Conservation (phyloP, 2,329 filamentous ascomycete genomes). For the Aspergillus fumigatus region DNA sequence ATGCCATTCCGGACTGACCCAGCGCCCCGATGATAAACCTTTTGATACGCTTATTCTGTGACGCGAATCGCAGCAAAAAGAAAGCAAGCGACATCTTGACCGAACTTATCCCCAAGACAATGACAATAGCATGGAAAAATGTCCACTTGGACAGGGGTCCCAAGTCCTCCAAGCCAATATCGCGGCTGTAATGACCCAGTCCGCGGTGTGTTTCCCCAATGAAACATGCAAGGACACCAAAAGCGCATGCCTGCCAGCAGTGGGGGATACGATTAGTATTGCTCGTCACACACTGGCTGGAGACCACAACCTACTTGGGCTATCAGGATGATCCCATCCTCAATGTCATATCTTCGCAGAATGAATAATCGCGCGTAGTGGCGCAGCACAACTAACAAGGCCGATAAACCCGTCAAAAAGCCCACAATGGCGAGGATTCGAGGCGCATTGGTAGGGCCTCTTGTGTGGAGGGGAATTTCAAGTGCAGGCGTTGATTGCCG, state of each 20-base stretch:
- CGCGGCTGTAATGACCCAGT: constrained; percentile 43
- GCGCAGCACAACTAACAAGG: constrained; percentile 39
- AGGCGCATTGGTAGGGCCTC: constrained; percentile 6
- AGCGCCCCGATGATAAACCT: constrained; percentile 35
- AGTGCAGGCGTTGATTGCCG: background rate
- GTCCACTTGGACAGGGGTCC: constrained; percentile 37
- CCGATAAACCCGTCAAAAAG: constrained; percentile 35
- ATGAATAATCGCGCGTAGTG: constrained; percentile 46
- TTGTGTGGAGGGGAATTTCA: background rate
- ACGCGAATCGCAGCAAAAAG: constrained; percentile 39
- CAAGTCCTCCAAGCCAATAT: constrained; percentile 32
- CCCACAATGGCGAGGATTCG: constrained; percentile 39
- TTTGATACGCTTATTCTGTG: constrained; percentile 27
- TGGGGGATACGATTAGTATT: background rate
- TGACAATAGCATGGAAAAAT: constrained; percentile 46
- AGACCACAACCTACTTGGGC: constrained; percentile 34
- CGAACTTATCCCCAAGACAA: constrained; percentile 42
- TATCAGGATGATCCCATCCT: constrained; percentile 46
- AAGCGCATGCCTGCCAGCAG: constrained; percentile 16
- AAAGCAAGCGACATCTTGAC: constrained; percentile 41
- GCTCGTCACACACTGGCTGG: background rate
- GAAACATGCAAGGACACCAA: constrained; percentile 38
- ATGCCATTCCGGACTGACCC: constrained; percentile 4
- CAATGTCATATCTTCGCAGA: constrained; percentile 46
- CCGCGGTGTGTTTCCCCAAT: constrained; percentile 43